Conservation (phyloP, 345 rosid species). For the Mallotus nudiflorus region DNA sequence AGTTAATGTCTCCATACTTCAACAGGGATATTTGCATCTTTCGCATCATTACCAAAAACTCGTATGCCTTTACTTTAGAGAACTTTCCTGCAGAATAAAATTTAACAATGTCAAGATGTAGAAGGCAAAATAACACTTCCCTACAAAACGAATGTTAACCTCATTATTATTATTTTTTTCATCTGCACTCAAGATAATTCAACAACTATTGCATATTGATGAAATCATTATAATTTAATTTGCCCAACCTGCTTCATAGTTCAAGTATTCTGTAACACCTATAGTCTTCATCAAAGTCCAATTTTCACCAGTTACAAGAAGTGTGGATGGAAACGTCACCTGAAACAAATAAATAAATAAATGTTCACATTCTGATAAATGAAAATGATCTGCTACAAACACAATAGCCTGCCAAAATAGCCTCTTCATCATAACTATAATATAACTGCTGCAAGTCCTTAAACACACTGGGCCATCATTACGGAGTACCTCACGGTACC, state of each 20-base stretch:
- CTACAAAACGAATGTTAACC: not conserved
- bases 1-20: slow-evolving; percentile 98
- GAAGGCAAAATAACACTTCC: not conserved
- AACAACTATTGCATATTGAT: not conserved
- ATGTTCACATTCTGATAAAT: slow-evolving; percentile 8
- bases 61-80: slow-evolving; percentile 96
- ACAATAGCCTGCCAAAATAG: not conserved
- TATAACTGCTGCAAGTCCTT: not conserved
- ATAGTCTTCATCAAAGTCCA: slow-evolving; percentile 98
- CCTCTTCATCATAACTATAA: not conserved
- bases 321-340: slow-evolving; percentile 97
- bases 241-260: slow-evolving; percentile 83
- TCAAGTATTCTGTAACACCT: slow-evolving; percentile 89
- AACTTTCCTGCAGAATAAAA: slow-evolving; percentile 70
- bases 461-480: not conserved
- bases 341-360: slow-evolving; percentile 41
- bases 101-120: slow-evolving; percentile 9
- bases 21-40: slow-evolving; percentile 85
- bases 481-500: not conserved
- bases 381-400: not conserved
- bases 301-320: slow-evolving; percentile 89
- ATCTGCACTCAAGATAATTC: not conserved
- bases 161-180: not conserved
- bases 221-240: not conserved
- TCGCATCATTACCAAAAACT: slow-evolving; percentile 95